phyloP scores from a whole-genome alignment of 2,329 filamentous ascomycete genomes.

The Parastagonospora avenae region DNA sequence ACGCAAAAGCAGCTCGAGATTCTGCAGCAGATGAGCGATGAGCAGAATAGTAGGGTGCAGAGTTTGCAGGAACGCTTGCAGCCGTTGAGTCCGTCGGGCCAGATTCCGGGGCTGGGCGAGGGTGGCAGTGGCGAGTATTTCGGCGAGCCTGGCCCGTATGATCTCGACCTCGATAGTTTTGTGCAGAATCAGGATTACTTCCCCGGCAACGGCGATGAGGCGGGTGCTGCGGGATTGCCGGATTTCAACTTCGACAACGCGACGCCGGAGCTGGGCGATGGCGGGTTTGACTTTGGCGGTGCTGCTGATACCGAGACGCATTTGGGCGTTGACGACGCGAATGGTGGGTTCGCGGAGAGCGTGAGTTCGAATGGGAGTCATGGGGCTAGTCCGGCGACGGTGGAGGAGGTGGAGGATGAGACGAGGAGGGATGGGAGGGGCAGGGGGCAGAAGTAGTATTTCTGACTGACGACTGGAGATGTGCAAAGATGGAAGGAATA shows the following conservation, averaged over 20 bases:
- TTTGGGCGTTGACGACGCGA: conserved; percentile 12
- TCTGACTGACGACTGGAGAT: too few relatives aligned
- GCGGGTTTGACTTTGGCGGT: conserved; percentile 4
- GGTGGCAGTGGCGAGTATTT: conserved; percentile 37
- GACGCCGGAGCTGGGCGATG: conserved; percentile 5
- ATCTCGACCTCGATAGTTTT: conserved; percentile 63
- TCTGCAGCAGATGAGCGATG: conserved; percentile 76
- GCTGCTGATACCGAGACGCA: conserved; percentile 8
- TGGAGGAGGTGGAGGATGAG: conserved; percentile 45
- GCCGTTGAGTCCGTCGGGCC: conserved; percentile 79
- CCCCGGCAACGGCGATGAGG: conserved; percentile 23
- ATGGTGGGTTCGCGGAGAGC: conserved; percentile 46
- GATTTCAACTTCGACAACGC: conserved; percentile 35
- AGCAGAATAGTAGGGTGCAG: conserved; percentile 78
- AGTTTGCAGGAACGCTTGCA: conserved; percentile 75
- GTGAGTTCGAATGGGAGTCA: conserved; percentile 40
- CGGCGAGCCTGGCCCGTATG: conserved; percentile 44
- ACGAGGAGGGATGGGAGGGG: conserved; percentile 8
- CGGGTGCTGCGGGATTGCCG: conserved; percentile 15
- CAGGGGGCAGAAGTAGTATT: too few relatives aligned
- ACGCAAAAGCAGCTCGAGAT: conserved; percentile 79
- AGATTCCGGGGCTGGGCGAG: conserved; percentile 69
- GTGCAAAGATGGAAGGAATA: too few relatives aligned
- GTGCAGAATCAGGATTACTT: conserved; percentile 63
- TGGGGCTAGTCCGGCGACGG: conserved; percentile 44